A percentile compares a stretch with the other conserved stretches of the same genome.
phyloP scores from a whole-genome alignment of 108 stramenopile genomes.

The Bacterosira constricta region DNA sequence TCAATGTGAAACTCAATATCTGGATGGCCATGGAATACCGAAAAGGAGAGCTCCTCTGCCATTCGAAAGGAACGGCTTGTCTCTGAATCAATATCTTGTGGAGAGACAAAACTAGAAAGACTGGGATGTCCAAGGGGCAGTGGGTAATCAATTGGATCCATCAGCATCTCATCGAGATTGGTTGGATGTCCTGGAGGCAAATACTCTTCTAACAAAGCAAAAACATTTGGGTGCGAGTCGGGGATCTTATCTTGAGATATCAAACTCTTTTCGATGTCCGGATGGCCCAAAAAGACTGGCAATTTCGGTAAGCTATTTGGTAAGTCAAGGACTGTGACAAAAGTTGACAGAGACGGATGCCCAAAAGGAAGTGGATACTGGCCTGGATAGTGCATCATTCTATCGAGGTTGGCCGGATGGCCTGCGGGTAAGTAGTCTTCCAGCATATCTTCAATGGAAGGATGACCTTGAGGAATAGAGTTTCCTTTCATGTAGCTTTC shows the following conservation, averaged over 20 bases:
- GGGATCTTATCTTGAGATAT: neutral
- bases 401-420: conserved; percentile 5
- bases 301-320: neutral
- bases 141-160: neutral
- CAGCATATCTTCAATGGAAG: conserved; percentile 2
- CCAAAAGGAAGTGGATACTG: neutral
- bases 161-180: conserved; percentile 11
- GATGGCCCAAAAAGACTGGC: neutral
- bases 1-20: conserved; percentile 6
- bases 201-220: neutral
- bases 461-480: neutral
- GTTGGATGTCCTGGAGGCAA: neutral
- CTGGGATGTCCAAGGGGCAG: conserved; percentile 1
- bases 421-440: neutral
- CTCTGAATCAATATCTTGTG: too few species aligned
- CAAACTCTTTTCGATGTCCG: neutral
- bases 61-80: too few species aligned
- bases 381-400: neutral
- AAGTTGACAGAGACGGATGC: neutral
- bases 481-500: neutral
- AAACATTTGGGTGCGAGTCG: neutral
- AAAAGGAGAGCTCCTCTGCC: conserved; percentile 20
- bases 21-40: conserved; percentile 27
- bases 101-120: too few species aligned
- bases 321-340: neutral